These are phyloP conservation scores for Fusarium pseudocircinatum DNA, from an alignment of 2,329 filamentous ascomycete genomes.

Conservation along the genomic window DNA sequence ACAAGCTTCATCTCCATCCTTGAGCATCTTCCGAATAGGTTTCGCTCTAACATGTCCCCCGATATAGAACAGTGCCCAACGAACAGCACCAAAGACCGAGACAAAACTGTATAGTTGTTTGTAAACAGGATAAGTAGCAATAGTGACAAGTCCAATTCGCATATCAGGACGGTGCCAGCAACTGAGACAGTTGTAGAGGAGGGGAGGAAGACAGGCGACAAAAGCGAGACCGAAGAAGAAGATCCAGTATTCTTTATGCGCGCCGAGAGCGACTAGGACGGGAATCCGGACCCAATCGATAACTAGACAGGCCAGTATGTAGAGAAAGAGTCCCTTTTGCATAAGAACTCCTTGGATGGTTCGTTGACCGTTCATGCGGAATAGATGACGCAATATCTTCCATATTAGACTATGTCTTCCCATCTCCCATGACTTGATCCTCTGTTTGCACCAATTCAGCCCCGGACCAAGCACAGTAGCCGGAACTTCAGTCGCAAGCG, in stretches of 20 bases:
- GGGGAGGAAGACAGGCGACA: background rate
- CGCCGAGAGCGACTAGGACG: background rate
- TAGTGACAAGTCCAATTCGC: background rate
- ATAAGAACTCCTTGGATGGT: background rate
- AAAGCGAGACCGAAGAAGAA: conserved; percentile 8
- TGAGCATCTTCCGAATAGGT: background rate
- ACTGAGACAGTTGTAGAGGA: conserved; percentile 2
- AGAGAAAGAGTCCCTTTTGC: background rate
- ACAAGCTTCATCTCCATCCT: conserved; percentile 7
- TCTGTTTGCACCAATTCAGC: conserved; percentile 32
- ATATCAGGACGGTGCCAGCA: background rate
- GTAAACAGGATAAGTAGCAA: background rate
- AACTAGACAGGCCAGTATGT: background rate
- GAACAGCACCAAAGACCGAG: background rate
- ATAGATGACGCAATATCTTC: conserved; percentile 3
- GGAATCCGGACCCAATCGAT: conserved; percentile 5
- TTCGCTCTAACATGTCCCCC: background rate
- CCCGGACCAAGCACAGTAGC: conserved; percentile 16
- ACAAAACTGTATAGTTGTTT: background rate
- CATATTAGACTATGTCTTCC: conserved; percentile 21
- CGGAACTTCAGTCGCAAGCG: background rate
- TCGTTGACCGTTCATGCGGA: background rate
- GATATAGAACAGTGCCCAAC: conserved; percentile 3
- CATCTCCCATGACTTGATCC: conserved; percentile 34
- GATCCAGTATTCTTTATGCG: conserved; percentile 2